phyloP scores from a whole-genome alignment of 352 stramenopile species.

The Pythium aquatile region DNA sequence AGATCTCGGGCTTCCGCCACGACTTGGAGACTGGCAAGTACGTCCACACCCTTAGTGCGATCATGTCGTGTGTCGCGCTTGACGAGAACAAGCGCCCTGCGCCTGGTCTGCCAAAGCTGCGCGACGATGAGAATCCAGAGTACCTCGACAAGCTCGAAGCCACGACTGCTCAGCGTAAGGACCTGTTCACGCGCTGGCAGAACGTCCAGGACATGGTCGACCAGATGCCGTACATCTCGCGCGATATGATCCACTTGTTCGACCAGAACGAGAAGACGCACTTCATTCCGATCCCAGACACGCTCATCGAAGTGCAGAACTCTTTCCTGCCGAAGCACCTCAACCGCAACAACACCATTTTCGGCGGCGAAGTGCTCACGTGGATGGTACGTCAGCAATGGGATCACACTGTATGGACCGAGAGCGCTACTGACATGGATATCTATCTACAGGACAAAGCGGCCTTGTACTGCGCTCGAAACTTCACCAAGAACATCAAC shows the following conservation, averaged over 20 bases:
- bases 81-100: slow-evolving; percentile 61
- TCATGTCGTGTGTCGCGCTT: slow-evolving; percentile 71
- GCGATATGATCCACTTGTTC: slow-evolving; percentile 55
- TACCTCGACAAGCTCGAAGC: slow-evolving; percentile 53
- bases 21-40: slow-evolving; percentile 67
- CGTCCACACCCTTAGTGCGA: slow-evolving; percentile 63
- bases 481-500: slow-evolving; percentile 68
- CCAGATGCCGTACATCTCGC: slow-evolving; percentile 51
- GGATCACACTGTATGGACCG: not conserved
- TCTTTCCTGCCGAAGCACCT: slow-evolving; percentile 72
- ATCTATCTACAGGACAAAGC: slow-evolving; percentile 44
- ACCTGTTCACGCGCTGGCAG: slow-evolving; percentile 58
- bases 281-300: slow-evolving; percentile 55
- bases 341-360: slow-evolving; percentile 78
- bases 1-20: slow-evolving; percentile 67
- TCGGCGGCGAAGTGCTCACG: slow-evolving; percentile 62
- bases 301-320: slow-evolving; percentile 72
- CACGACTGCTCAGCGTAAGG: slow-evolving; percentile 61
- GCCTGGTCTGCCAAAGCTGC: slow-evolving; percentile 47
- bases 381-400: slow-evolving; percentile 42
- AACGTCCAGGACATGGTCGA: slow-evolving; percentile 66
- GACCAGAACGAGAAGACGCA: slow-evolving; percentile 43
- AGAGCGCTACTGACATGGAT: not conserved
- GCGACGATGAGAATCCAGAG: slow-evolving; percentile 36
- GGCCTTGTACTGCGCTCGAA: slow-evolving; percentile 58